phyloP scores from a whole-genome alignment of 148 eudicot species.

The Heliosperma pusillum region DNA sequence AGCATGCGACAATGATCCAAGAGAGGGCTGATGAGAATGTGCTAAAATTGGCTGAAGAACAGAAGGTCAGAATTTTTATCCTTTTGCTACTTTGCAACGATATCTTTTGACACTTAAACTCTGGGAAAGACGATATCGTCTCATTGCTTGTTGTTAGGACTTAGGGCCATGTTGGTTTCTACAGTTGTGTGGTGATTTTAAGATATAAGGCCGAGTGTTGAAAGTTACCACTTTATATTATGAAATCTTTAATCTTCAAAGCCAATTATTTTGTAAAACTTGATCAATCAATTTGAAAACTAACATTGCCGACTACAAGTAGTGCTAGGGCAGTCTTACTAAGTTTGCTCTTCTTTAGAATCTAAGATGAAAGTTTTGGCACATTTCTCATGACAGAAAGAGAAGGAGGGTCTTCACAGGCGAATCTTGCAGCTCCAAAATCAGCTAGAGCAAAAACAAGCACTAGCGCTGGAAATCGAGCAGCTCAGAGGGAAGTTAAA shows the following conservation, averaged over 20 bases:
- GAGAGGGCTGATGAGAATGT: slow-evolving; percentile 76
- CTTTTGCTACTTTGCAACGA: neutral
- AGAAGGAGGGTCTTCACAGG: slow-evolving; percentile 76
- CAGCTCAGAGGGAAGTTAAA: slow-evolving; percentile 61
- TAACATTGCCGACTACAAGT: neutral
- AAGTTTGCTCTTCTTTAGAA: neutral
- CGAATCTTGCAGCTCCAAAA: slow-evolving; percentile 67
- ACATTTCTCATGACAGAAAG: slow-evolving; percentile 44
- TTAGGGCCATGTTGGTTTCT: neutral
- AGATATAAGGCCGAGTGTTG: neutral
- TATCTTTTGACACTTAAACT: neutral
- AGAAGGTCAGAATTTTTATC: slow-evolving; percentile 49
- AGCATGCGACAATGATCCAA: slow-evolving; percentile 71
- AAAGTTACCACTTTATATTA: neutral
- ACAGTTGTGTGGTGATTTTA: neutral
- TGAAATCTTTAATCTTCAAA: too few species aligned
- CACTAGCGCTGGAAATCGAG: slow-evolving; percentile 80
- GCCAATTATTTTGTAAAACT: too few species aligned
- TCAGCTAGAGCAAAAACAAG: slow-evolving; percentile 83
- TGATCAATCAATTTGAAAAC: neutral
- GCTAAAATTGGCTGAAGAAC: slow-evolving; percentile 82
- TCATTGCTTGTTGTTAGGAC: neutral
- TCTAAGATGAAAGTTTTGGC: neutral
- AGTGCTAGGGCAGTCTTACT: neutral
- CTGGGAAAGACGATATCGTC: neutral